These are phyloP conservation scores for Brassica nigra DNA, from an alignment of 345 rosid species.

Conservation along the genomic window DNA sequence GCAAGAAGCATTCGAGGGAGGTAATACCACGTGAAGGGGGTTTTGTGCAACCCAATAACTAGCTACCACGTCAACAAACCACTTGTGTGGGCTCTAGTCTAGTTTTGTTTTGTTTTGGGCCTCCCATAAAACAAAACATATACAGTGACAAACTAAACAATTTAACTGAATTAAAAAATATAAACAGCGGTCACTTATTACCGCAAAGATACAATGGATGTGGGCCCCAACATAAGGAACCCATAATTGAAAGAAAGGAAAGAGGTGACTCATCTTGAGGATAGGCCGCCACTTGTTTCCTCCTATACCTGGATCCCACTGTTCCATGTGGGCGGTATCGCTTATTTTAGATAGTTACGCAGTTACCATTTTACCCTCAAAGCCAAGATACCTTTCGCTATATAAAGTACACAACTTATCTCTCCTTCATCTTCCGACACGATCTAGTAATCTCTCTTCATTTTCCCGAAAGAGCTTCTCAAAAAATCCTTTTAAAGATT, in stretches of 20 bases:
- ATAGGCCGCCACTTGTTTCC: conserved; percentile 27
- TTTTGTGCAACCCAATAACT: background rate
- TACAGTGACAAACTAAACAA: conserved; percentile 9
- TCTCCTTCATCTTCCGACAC: background rate
- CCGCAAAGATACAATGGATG: background rate
- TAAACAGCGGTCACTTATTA: background rate
- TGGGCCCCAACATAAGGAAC: background rate
- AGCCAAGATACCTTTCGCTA: background rate
- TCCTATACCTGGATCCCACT: conserved; percentile 31
- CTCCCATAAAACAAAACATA: conserved; percentile 22
- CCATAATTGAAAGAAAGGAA: background rate
- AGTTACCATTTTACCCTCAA: conserved; percentile 23
- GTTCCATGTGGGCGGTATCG: conserved; percentile 22
- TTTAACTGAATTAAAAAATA: background rate
- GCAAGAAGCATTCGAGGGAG: conserved; percentile 5
- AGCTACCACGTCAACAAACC: conserved; percentile 6
- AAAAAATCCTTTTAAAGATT: background rate
- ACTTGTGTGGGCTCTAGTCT: conserved; percentile 15
- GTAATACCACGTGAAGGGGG: conserved; percentile 8
- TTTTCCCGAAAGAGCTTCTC: background rate
- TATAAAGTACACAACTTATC: conserved; percentile 5
- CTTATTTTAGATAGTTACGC: background rate
- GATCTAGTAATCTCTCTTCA: background rate
- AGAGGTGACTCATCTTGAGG: conserved; percentile 29
- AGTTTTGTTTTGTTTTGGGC: conserved; percentile 22